Evolutionary conservation across 2,329 filamentous ascomycete genomes (phyloP), one percentile per base, ranked within the genome.

Genomic region (Diaporthe vexans): DNA sequence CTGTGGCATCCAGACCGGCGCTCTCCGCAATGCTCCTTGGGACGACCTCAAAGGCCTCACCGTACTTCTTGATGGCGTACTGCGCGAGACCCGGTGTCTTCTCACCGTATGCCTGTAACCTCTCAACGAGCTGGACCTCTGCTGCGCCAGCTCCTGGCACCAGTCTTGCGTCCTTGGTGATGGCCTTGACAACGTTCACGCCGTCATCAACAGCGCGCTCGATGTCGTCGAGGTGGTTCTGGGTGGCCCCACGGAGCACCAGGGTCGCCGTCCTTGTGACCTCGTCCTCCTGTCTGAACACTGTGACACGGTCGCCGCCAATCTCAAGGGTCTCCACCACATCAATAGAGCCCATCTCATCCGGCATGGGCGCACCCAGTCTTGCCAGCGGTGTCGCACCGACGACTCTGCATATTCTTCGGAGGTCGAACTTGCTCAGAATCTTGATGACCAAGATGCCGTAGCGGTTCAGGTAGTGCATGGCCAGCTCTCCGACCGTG

Each of bases 391-490:
- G 97, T 19, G 97, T 98, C 73, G 97, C 97, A 76, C 96, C 96
- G 70, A 98, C 96, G 33, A 99, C 97, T 76, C 97, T 93, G 89
- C 97, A 99, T 80, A 98, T 88, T 81, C 97, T 91, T 79, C 97
- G 93, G 76, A 99, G 91, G 86, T 99, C 97, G 81, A 98, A 99
- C 86, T 99, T 99, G 86, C 95, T 98, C 80, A 98, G 91, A 78
- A 99, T 93, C 86, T 98, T 97, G 88, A 99, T 96, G 81, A 97
- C 92, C 63, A 99, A 91, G 78, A 99, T 98, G 82, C 94, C 95
- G 85, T 94, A 98, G 80, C 96, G 94, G 91, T 99, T 98, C 77
- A 99, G 93, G 87, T 98, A 99, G 88, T 99, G 97, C 85, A 98
- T 89, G 72, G 97, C 97, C 76, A 99, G 90, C 83, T 99, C 97